Evolutionary conservation across 306 rosid genomes (phyloP).

Genomic region (Styphnolobium japonicum): DNA sequence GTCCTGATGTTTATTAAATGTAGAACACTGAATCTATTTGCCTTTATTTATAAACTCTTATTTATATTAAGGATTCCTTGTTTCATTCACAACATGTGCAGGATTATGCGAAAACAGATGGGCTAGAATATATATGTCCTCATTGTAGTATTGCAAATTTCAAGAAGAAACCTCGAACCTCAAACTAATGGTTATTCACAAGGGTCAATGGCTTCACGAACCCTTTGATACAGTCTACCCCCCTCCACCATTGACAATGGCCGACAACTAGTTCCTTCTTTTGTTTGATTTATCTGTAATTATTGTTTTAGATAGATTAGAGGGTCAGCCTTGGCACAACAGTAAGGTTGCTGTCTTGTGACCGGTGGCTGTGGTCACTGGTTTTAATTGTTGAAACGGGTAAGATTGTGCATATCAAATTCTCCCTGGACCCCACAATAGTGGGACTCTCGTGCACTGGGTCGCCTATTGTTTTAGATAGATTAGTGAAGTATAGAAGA

Average conservation of each 20-base stretch:
- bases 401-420: too few relatives aligned
- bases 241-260: conserved; percentile 2
- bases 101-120: conserved; percentile 99
- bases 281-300: conserved; percentile 29
- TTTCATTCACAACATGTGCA: conserved; percentile 36
- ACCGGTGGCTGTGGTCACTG: too few relatives aligned
- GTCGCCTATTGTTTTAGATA: too few relatives aligned
- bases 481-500: conserved; percentile 31
- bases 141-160: conserved; percentile 90
- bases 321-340: too few relatives aligned
- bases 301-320: conserved; percentile 31
- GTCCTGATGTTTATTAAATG: not conserved
- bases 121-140: conserved; percentile 96
- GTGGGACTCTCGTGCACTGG: too few relatives aligned
- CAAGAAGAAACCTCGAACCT: conserved; percentile 98
- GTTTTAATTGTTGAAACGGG: too few relatives aligned
- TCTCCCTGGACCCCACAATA: too few relatives aligned
- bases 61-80: not conserved
- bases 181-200: conserved; percentile 77
- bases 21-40: not conserved
- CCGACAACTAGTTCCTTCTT: conserved; percentile 11
- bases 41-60: too few relatives aligned
- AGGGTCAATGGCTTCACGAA: conserved; percentile 62
- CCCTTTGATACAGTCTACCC: conserved; percentile 49
- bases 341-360: too few relatives aligned